Evolutionary conservation across 2,329 filamentous ascomycete species (phyloP).

Genomic region (Sphaerulina vaccinii): DNA sequence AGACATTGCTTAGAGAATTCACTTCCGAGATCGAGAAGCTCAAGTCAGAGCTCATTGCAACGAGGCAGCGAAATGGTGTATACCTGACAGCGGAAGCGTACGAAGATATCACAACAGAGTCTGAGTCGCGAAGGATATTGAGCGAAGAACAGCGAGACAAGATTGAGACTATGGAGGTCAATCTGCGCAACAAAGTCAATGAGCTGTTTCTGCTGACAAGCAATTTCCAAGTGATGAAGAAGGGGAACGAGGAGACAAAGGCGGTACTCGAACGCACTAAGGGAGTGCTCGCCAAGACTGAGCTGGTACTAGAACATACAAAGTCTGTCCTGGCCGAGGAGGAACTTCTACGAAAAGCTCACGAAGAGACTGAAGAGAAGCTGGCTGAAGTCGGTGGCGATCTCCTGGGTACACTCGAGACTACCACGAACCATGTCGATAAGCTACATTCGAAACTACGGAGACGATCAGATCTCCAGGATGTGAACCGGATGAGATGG

Average conservation of each 20-base stretch:
- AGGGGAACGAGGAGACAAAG: slow-evolving; percentile 79
- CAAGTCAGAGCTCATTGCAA: slow-evolving; percentile 89
- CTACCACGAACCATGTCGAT: slow-evolving; percentile 76
- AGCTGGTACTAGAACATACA: slow-evolving; percentile 76
- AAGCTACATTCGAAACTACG: slow-evolving; percentile 83
- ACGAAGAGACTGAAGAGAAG: slow-evolving; percentile 78
- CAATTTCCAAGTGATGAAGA: slow-evolving; percentile 83
- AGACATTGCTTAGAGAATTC: slow-evolving; percentile 85
- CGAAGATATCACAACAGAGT: slow-evolving; percentile 87
- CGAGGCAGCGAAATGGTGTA: slow-evolving; percentile 89
- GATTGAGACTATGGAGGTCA: slow-evolving; percentile 87
- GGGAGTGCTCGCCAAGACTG: slow-evolving; percentile 79
- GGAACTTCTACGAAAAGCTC: slow-evolving; percentile 73
- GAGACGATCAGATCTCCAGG: slow-evolving; percentile 80
- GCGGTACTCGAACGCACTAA: slow-evolving; percentile 74
- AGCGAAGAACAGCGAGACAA: slow-evolving; percentile 89
- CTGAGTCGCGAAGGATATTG: slow-evolving; percentile 85
- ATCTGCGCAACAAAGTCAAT: slow-evolving; percentile 88
- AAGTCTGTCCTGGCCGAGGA: slow-evolving; percentile 76
- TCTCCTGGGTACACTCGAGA: slow-evolving; percentile 73
- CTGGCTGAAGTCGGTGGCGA: slow-evolving; percentile 71
- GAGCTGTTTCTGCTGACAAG: slow-evolving; percentile 84
- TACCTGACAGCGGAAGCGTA: slow-evolving; percentile 87
- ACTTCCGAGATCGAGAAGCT: slow-evolving; percentile 90
- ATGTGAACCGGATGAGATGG: slow-evolving; percentile 77